Base-by-base conservation (phyloP, 805 yeast species). In the Candida boidinii region DNA sequence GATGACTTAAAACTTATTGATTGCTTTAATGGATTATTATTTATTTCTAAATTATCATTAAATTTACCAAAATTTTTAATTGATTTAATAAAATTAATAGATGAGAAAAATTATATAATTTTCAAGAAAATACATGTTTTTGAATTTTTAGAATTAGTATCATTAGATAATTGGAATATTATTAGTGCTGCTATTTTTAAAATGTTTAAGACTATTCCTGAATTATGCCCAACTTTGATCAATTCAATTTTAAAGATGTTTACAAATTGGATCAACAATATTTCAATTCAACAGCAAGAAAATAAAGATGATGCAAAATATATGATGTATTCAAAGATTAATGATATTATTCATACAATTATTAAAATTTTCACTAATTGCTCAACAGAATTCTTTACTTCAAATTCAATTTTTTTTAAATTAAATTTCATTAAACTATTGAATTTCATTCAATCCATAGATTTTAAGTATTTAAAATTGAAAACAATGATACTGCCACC, bases 401-500 rank as follows among this genome's bases (percentile, higher is more conserved):
- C 35, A 2, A 17, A 23, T 23, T 11, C 37, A 7, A n/a, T n/a
- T n/a, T 25, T 13, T 4, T 15, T 34, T 22, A 41, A 39, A 27
- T 17, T 44, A 12, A 23, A 32, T 2, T 30, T 43, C 21, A 26
- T 41, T 10, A 29, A 23, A 13, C 33, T 50, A 5, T 18, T 53
- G 21, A 29, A 36, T 10, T 26, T 38, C 6, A 28, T 46, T 13
- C 34, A 43, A 20, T 31, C 28, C 10, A 26, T 58, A 0, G 56
- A 64, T 3, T 38, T 41, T 23, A 21, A 31, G 2, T 23, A 39
- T 1, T 34, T 60, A 4, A 34, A 35, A 5, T 36, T 54, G 0
- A 28, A 45, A 3, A 46, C 42, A 21, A 34, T 69, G 11, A 51
- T 68, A 1, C 41, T 65, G 0, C 68, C 71, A 0, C 67, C 70